Evolutionary conservation across 768 basidiomycete genomes (phyloP).

Genomic region (Naganishia onofrii): DNA sequence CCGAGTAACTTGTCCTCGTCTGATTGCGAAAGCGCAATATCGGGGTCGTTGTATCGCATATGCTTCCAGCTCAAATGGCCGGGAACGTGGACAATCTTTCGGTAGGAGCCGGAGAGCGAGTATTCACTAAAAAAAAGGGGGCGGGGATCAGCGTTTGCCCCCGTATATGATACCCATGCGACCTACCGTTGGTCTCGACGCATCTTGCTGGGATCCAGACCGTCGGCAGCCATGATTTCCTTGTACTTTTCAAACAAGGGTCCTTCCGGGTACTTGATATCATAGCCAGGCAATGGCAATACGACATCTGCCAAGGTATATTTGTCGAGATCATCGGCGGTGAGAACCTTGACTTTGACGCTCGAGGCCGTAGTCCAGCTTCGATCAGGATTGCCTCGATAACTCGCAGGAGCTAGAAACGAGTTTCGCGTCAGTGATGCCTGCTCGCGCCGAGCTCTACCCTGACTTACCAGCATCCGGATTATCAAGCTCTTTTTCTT

Average conservation of each 20-base stretch:
- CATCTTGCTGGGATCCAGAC: slow-evolving; percentile 79
- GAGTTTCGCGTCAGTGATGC: no score
- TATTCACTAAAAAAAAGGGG: slow-evolving; percentile 76
- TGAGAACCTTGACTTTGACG: slow-evolving; percentile 70
- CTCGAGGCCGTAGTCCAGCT: slow-evolving; percentile 45
- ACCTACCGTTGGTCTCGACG: slow-evolving; percentile 78
- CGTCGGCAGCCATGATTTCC: slow-evolving; percentile 77
- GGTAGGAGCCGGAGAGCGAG: slow-evolving; percentile 86
- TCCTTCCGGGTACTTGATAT: slow-evolving; percentile 88
- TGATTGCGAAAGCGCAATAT: slow-evolving; percentile 84
- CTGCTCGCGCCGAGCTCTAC: no score
- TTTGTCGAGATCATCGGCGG: slow-evolving; percentile 70
- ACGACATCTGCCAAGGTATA: slow-evolving; percentile 91
- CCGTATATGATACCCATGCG: neutral
- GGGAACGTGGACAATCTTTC: slow-evolving; percentile 83
- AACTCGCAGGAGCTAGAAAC: slow-evolving; percentile 25
- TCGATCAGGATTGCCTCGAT: slow-evolving; percentile 33
- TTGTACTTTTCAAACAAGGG: slow-evolving; percentile 78
- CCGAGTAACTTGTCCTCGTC: slow-evolving; percentile 90
- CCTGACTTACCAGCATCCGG: slow-evolving; percentile 39
- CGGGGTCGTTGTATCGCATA: slow-evolving; percentile 86
- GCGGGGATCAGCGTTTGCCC: neutral
- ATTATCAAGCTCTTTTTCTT: slow-evolving; percentile 42
- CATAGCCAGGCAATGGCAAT: slow-evolving; percentile 94
- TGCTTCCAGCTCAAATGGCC: slow-evolving; percentile 75